Base-by-base conservation (phyloP, 139 green algal species). In the Coelastrella sp. region DNA sequence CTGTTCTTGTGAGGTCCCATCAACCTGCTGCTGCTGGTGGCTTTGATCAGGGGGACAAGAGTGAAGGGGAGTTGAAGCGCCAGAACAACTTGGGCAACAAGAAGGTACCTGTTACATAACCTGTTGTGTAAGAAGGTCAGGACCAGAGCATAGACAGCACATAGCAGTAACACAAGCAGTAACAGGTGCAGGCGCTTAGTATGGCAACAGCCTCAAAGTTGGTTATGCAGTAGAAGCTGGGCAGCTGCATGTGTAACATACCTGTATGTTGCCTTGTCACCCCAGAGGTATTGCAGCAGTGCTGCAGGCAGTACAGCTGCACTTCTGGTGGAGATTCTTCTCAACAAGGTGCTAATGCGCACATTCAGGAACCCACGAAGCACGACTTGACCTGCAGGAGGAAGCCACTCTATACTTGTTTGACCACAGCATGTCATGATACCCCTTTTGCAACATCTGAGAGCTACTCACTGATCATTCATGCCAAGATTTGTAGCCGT, bases 1-100 rank as follows among this genome's bases (percentile, higher is more conserved):
- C 77, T 88, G 81, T 87, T 90, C 30, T 64, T 74, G 83, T 92
- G 87, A 2, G 19, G 25, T 1, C 89, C 91, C 91, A 94, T 94
- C n/a, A 91, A 79, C 34, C 43, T 38, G 11, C 15, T 17, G 30
- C 76, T 81, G 45, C 84, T 91, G 45, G 91, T 94, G 59, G 88
- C 85, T 84, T 94, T 94, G 80, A 94, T 94, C 9, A 94, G 88
- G 19, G 91, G 91, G 35, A 94, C 86, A 0, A 94, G 81, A 1
- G 89, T 91, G 73, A 94, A 91, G 37, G 91, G 91, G 27, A 94
- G 87, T 75, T 94, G 89, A 68, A 94, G 86, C 19, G 91, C 89
- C 71, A 94, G 57, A 5, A 92, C 83, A n/a, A 94, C 87, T 79
- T 94, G 91, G 1, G 91, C 89, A 37, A 92, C 87, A 27, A 94